A percentile compares a stretch with the other conserved stretches of the same genome.
Conservation (phyloP, 169 alveolate species). For the Eimeria falciformis region DNA sequence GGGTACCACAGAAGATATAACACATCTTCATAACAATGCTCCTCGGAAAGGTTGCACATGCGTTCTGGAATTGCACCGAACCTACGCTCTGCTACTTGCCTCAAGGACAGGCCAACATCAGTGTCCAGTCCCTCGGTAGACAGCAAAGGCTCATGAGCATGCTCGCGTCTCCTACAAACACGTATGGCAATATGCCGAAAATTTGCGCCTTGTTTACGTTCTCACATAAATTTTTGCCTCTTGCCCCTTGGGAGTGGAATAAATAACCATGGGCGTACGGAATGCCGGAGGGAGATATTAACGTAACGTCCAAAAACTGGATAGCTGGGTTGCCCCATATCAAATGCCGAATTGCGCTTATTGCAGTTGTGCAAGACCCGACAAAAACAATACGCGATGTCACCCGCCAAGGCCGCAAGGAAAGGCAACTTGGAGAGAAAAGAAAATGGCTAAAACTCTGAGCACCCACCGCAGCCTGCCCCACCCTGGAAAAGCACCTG, state of each 20-base stretch:
- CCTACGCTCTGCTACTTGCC: background rate
- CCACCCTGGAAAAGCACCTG: too few relatives aligned
- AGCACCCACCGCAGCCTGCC: background rate
- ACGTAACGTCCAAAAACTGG: constrained; percentile 87
- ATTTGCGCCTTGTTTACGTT: too few relatives aligned
- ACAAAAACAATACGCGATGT: constrained; percentile 83
- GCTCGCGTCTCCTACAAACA: background rate
- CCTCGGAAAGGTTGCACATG: background rate
- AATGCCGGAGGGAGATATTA: constrained; percentile 93
- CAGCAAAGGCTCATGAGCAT: background rate
- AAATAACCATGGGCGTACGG: constrained; percentile 76
- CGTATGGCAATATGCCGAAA: too few relatives aligned
- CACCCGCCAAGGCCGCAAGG: background rate
- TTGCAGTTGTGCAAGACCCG: constrained; percentile 90
- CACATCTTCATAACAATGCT: background rate
- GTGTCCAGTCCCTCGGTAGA: background rate
- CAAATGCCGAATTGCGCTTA: background rate
- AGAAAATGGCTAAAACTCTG: background rate
- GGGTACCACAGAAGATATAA: background rate
- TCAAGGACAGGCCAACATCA: background rate
- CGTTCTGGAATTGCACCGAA: background rate
- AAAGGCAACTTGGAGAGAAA: background rate
- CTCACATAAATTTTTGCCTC: too few relatives aligned
- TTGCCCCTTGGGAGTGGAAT: background rate
- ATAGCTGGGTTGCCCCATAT: background rate